Conservation (phyloP, 768 basidiomycete genomes). For the Paxillus involutus region DNA sequence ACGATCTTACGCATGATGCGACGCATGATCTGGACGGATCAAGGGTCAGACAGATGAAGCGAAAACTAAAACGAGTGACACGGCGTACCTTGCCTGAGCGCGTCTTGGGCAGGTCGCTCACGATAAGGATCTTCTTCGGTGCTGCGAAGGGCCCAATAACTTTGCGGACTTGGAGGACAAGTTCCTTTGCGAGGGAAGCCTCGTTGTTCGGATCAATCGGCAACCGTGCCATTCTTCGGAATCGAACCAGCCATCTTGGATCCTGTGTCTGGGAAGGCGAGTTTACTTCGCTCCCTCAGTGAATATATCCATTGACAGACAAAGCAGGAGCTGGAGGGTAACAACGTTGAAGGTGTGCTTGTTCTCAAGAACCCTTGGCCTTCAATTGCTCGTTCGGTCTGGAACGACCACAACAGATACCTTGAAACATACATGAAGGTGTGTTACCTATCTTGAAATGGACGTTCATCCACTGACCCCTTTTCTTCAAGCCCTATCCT, state of each 20-base stretch:
- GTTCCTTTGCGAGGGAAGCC: constrained; percentile 73
- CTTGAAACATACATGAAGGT: constrained; percentile 75
- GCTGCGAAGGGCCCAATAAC: constrained; percentile 97
- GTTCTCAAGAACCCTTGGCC: constrained; percentile 90
- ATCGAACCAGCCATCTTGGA: constrained; percentile 89
- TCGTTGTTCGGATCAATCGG: constrained; percentile 68
- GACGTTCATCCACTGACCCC: constrained; percentile 47
- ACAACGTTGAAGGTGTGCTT: constrained; percentile 88
- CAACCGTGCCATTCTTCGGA: constrained; percentile 91
- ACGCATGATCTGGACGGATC: constrained; percentile 72
- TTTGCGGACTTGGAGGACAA: constrained; percentile 93
- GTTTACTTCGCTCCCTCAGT: constrained; percentile 4
- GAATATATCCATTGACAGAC: not conserved
- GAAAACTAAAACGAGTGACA: not conserved
- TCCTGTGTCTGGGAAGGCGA: constrained; percentile 67
- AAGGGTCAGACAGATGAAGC: not conserved
- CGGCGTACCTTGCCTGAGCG: constrained; percentile 79
- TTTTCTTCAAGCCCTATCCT: constrained; percentile 61
- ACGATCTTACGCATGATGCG: constrained; percentile 97
- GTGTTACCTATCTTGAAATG: not conserved
- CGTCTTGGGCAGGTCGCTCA: constrained; percentile 89
- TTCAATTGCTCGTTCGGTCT: constrained; percentile 90
- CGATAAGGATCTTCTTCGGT: constrained; percentile 88
- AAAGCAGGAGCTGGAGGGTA: constrained; percentile 63
- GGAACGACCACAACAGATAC: constrained; percentile 87